These are phyloP conservation scores for Venturia effusa DNA, from an alignment of 2,329 filamentous ascomycete genomes.

Conservation along the genomic window DNA sequence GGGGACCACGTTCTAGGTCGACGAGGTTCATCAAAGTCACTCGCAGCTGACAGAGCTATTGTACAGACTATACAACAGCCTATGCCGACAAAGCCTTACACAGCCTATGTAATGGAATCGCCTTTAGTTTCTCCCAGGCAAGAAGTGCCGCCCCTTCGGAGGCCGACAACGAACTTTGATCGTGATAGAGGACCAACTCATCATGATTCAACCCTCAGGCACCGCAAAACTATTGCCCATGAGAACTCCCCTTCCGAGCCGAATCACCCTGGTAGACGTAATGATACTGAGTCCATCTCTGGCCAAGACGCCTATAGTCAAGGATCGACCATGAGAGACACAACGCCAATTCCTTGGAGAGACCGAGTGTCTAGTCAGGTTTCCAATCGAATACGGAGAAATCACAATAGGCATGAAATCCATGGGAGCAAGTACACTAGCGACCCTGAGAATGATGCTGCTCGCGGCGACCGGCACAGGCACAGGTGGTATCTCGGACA, in stretches of 20 bases:
- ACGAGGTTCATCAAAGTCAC: background rate
- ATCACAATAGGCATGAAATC: background rate
- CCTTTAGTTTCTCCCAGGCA: background rate
- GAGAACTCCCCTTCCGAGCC: background rate
- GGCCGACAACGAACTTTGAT: background rate
- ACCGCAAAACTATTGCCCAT: background rate
- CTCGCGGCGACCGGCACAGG: background rate
- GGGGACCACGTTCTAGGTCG: background rate
- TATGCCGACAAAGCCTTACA: background rate
- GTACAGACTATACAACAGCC: background rate
- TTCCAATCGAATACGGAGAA: background rate
- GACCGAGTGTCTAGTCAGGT: background rate
- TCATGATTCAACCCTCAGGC: background rate
- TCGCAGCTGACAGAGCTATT: background rate
- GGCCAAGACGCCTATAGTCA: background rate
- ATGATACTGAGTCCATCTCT: background rate
- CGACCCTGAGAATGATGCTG: background rate
- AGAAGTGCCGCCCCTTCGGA: background rate
- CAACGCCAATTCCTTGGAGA: background rate
- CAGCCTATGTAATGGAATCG: background rate
- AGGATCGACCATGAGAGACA: background rate
- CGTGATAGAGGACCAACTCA: background rate
- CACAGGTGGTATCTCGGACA: conserved; percentile 2
- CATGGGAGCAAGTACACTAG: background rate
- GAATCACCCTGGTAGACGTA: background rate